These are phyloP conservation scores for Isabelozyma rhagii DNA, from an alignment of 805 yeast genomes.

Conservation along the genomic window DNA sequence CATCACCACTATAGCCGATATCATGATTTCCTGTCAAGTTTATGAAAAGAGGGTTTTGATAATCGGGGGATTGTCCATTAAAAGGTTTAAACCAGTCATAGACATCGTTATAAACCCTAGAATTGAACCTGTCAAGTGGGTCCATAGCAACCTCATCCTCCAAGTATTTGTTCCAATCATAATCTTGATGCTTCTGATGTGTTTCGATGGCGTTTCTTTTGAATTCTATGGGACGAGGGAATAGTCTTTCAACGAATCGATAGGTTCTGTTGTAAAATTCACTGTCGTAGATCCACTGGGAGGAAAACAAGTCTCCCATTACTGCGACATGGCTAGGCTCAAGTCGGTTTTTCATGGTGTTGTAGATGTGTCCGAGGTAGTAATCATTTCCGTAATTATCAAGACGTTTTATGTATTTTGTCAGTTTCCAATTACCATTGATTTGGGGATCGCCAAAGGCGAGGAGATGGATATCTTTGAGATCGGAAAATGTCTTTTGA, in stretches of 20 bases:
- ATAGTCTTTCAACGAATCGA: constrained; percentile 69
- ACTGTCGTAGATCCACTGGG: constrained; percentile 90
- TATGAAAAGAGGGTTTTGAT: constrained; percentile 63
- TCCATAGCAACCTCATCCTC: constrained; percentile 38
- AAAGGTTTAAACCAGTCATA: constrained; percentile 59
- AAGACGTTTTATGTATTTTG: constrained; percentile 67
- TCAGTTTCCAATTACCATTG: constrained; percentile 76
- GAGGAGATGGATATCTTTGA: constrained; percentile 58
- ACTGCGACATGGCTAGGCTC: constrained; percentile 81
- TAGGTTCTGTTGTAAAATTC: constrained; percentile 81
- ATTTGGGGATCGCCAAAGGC: constrained; percentile 98
- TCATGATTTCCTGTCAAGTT: constrained; percentile 96
- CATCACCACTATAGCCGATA: constrained; percentile 92
- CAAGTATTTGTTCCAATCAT: constrained; percentile 52
- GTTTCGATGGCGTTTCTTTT: constrained; percentile 48
- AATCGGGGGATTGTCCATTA: constrained; percentile 24
- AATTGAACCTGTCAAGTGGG: constrained; percentile 29
- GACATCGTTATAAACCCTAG: constrained; percentile 49
- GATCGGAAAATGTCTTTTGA: constrained; percentile 6
- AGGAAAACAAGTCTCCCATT: constrained; percentile 88
- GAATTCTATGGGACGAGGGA: constrained; percentile 54
- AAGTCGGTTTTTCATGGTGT: constrained; percentile 58
- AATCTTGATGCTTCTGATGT: constrained; percentile 46
- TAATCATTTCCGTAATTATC: constrained; percentile 90
- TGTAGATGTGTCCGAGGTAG: constrained; percentile 80